Conservation (phyloP, 176 grass and related monocot genomes). For the Oryza glaberrima region DNA sequence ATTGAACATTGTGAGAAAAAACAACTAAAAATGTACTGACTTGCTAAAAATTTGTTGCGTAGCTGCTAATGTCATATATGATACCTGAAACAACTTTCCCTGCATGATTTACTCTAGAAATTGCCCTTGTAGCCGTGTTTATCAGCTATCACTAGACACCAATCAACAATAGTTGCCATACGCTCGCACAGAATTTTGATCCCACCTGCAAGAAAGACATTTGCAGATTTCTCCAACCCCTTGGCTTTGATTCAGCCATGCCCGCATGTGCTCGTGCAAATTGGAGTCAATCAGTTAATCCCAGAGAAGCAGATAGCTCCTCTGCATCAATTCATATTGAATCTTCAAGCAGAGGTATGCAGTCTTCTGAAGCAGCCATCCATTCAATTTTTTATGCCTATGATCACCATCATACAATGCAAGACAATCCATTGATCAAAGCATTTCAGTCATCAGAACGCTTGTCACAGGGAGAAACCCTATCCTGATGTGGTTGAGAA, state of each 20-base stretch:
- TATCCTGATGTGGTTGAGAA: slow-evolving; percentile 56
- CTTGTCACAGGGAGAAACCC: slow-evolving; percentile 15
- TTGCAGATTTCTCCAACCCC: not conserved
- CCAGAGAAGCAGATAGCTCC: not conserved
- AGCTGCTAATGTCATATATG: not conserved
- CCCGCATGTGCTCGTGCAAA: not conserved
- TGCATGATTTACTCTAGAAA: slow-evolving; percentile 5
- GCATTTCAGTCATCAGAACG: slow-evolving; percentile 37
- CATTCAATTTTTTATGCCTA: not conserved
- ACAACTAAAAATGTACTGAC: not conserved
- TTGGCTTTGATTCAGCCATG: not conserved
- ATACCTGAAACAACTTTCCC: slow-evolving; percentile 21
- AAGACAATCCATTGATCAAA: slow-evolving; percentile 5
- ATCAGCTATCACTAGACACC: not conserved
- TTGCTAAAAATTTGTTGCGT: not conserved
- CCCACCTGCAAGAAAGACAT: not conserved
- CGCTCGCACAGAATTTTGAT: not conserved
- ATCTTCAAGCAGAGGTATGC: not conserved
- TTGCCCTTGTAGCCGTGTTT: not conserved
- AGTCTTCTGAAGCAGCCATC: not conserved
- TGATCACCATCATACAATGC: not conserved
- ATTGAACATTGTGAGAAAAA: not conserved
- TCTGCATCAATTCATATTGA: not conserved
- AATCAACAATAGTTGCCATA: not conserved
- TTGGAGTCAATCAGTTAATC: slow-evolving; percentile 9